A percentile compares a stretch with the other conserved stretches of the same genome.
Evolutionary conservation across 2,329 filamentous ascomycete genomes (phyloP).

Genomic region (Cordyceps cateniannulata): DNA sequence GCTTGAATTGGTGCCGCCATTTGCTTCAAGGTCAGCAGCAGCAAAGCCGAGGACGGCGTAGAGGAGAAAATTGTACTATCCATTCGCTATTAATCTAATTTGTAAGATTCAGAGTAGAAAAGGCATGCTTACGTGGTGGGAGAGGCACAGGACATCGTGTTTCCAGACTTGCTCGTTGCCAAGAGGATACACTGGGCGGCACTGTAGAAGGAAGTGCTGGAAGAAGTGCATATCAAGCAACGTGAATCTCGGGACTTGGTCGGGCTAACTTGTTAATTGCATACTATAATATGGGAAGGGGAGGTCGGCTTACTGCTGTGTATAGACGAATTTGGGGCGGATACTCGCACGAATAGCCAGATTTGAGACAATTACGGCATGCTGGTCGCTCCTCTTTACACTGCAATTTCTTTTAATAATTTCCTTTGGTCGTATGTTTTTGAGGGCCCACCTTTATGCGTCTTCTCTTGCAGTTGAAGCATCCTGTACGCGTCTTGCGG

Average conservation of each 20-base stretch:
- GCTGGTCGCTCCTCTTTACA: background rate
- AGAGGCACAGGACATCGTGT: slow-evolving; percentile 4
- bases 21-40: background rate
- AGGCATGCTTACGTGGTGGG: background rate
- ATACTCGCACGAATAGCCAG: slow-evolving; percentile 7
- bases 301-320: background rate
- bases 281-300: background rate
- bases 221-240: slow-evolving; percentile 7
- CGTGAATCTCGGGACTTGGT: background rate
- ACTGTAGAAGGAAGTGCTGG: background rate
- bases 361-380: slow-evolving; percentile 1
- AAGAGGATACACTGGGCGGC: slow-evolving; percentile 1
- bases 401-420: background rate
- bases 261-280: background rate
- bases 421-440: too few relatives aligned
- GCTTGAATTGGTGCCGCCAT: background rate
- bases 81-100: background rate
- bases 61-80: background rate
- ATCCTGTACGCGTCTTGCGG: slow-evolving; percentile 8
- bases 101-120: background rate
- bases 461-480: slow-evolving; percentile 4
- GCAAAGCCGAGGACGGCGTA: slow-evolving; percentile 1
- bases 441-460: background rate
- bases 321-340: background rate
- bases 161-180: slow-evolving; percentile 7